These are phyloP conservation scores for Mortierella sp. DNA, from an alignment of 371 early-diverging fungal genomes.

Conservation along the genomic window DNA sequence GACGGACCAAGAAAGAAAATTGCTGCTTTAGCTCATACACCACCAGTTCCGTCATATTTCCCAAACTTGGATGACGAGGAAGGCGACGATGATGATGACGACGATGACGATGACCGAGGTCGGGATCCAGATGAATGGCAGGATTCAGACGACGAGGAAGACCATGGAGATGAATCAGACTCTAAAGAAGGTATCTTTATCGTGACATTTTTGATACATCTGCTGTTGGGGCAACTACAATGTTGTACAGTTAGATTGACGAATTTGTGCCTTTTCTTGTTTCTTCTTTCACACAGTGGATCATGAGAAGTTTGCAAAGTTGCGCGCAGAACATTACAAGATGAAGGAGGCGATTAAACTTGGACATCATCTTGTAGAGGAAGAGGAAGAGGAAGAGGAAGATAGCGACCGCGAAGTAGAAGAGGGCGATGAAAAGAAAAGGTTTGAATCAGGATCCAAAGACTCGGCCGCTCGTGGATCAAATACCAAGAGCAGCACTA, in stretches of 20 bases:
- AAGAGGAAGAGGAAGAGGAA: constrained; percentile 61
- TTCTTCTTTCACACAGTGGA: constrained; percentile 47
- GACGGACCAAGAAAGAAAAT: constrained; percentile 41
- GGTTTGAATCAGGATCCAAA: background rate
- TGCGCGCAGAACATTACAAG: constrained; percentile 88
- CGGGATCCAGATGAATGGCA: constrained; percentile 64
- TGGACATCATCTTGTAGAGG: constrained; percentile 57
- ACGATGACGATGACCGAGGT: constrained; percentile 53
- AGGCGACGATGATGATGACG: constrained; percentile 60
- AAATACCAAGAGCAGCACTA: background rate
- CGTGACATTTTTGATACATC: background rate
- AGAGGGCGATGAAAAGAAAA: background rate
- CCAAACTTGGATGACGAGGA: constrained; percentile 51
- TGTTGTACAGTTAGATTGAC: too few species aligned
- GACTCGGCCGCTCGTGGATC: background rate
- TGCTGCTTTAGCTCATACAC: constrained; percentile 52
- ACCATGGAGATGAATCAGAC: background rate
- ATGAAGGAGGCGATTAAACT: constrained; percentile 78
- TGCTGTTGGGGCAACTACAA: too few species aligned
- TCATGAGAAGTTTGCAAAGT: constrained; percentile 77
- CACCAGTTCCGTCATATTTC: constrained; percentile 43
- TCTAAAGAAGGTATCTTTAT: constrained; percentile 14
- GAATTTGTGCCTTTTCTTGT: background rate
- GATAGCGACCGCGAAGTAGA: constrained; percentile 1
- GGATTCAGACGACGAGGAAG: constrained; percentile 50